Base-by-base conservation (phyloP, 176 grass and related monocot genomes). In the Lolium rigidum region DNA sequence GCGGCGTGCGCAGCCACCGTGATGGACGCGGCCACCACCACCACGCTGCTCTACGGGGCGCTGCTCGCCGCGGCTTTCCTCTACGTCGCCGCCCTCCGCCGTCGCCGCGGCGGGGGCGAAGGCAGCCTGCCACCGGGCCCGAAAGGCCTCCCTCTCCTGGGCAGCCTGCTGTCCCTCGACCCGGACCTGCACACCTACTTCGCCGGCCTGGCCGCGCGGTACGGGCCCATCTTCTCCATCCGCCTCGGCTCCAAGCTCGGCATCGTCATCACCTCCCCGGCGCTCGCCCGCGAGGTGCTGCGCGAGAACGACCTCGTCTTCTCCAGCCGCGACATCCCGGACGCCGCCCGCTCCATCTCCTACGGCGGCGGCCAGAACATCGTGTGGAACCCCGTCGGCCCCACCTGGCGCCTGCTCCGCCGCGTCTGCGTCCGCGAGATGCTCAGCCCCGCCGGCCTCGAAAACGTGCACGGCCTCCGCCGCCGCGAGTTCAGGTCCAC, bases 191-290 rank as follows among this genome's bases (percentile, higher is more conserved):
- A 94, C 82, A 75, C 70, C 55, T 89, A 90, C 85, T 94, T 97
- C 84, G 89, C 85, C 24, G 72, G 83, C n/a, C 91, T 97, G 25
- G 87, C 94, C 4, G 24, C 13, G 13, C 51, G 18, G 57, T 80
- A 97, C 76, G 94, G 92, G 3, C 94, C 94, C 48, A 55, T 97
- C 62, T 88, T 97, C 85, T 92, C 92, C 63, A 86, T 97, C 88
- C 85, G 89, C 1, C 92, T 97, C 2, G 92, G 92, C 62, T 86
- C 87, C 83, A 97, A 97, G 80, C 79, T 97, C 3, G 90, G 76
- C 78, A 52, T 97, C 28, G 87, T 97, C 5, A 14, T 97, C 80
- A 84, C 82, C 62, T 90, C 90, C 11, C 88, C 92, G 0, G 31
- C 85, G 12, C 75, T 94, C 38, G 92, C 87, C 2, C 90, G 89